These are phyloP conservation scores for Saccharomycopsis hybrid DNA, from an alignment of 1,139 yeast genomes.

Conservation along the genomic window DNA sequence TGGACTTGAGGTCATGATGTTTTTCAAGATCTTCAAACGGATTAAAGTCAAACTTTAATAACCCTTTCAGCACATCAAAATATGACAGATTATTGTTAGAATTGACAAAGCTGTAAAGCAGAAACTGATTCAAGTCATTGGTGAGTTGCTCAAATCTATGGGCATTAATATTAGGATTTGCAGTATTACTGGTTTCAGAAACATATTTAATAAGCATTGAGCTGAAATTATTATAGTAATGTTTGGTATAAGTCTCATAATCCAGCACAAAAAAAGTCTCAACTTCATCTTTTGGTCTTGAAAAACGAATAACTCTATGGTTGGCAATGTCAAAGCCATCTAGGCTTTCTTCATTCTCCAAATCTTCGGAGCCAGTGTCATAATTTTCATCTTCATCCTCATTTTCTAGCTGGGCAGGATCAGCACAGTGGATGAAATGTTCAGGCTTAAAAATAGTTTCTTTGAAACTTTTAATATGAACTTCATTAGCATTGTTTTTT, in stretches of 20 bases:
- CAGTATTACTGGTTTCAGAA: neutral
- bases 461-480: slow-evolving; percentile 14
- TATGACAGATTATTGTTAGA: neutral
- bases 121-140: neutral
- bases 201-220: neutral
- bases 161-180: neutral
- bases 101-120: slow-evolving; percentile 1
- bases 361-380: neutral
- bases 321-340: neutral
- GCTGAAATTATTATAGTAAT: neutral
- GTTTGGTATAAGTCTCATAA: neutral
- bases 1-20: neutral
- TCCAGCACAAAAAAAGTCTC: too few species aligned
- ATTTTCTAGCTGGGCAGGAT: neutral
- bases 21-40: slow-evolving; percentile 7
- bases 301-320: neutral
- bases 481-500: slow-evolving; percentile 5
- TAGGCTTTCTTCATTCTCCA: neutral
- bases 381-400: neutral
- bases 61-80: slow-evolving; percentile 4
- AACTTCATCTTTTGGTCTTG: slow-evolving; percentile 1
- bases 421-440: slow-evolving; percentile 10
- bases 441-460: slow-evolving; percentile 17
- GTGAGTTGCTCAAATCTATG: neutral
- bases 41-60: slow-evolving; percentile 15